Percentiles rank a stretch among this genome's conserved stretches.
phyloP scores from a whole-genome alignment of 2,329 filamentous ascomycete genomes.

The Zymoseptoria pseudotritici region DNA sequence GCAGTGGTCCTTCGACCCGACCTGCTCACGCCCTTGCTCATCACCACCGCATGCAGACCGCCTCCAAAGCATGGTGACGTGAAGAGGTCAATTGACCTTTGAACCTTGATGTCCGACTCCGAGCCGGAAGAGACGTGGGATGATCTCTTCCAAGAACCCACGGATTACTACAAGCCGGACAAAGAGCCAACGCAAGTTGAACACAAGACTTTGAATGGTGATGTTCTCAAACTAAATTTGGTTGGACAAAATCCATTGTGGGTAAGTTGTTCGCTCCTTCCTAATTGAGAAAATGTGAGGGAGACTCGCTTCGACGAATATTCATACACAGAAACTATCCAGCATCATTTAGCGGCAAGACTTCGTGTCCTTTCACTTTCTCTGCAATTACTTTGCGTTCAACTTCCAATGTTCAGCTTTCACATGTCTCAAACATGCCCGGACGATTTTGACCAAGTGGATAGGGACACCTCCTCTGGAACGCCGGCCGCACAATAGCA shows the following conservation, averaged over 20 bases:
- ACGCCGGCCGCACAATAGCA: slow-evolving; percentile 71
- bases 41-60: neutral
- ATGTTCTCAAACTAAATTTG: slow-evolving; percentile 62
- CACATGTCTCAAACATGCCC: no score
- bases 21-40: neutral
- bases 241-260: slow-evolving; percentile 84
- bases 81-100: neutral
- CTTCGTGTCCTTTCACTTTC: no score
- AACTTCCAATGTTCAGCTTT: no score
- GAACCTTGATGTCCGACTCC: slow-evolving; percentile 15
- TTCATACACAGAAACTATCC: no score
- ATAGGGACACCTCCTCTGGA: slow-evolving; percentile 81
- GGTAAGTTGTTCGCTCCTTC: slow-evolving; percentile 37
- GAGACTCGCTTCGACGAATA: no score
- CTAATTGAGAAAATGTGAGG: neutral
- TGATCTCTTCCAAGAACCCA: slow-evolving; percentile 70
- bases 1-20: neutral
- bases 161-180: slow-evolving; percentile 70
- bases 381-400: no score
- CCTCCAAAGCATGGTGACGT: neutral
- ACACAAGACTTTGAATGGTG: slow-evolving; percentile 61
- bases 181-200: slow-evolving; percentile 66
- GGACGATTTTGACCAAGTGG: no score
- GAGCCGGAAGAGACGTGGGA: slow-evolving; percentile 31
- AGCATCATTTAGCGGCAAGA: no score